phyloP scores from a whole-genome alignment of 2,329 filamentous ascomycete species.

The Phialophora macrospora region DNA sequence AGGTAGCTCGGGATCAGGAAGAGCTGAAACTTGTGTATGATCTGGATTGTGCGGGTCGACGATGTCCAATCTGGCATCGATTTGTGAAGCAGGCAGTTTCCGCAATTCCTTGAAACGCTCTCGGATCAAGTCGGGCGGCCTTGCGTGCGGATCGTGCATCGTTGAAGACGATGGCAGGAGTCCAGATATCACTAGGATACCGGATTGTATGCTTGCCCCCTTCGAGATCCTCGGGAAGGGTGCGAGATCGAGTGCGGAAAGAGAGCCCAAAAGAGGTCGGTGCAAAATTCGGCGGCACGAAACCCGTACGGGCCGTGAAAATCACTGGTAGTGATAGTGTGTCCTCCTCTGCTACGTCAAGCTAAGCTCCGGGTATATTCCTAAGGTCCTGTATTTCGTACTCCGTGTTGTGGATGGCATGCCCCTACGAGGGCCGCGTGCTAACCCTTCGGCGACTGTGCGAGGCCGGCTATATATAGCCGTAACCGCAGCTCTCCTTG shows the following conservation, averaged over 20 bases:
- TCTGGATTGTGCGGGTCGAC: conserved; percentile 57
- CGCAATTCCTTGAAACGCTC: conserved; percentile 76
- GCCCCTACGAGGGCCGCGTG: no score
- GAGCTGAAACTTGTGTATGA: conserved; percentile 7
- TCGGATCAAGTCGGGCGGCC: conserved; percentile 72
- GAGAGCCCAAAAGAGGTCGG: no score
- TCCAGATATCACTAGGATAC: no score
- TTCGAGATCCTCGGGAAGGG: background rate
- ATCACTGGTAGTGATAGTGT: no score
- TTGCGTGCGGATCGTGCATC: conserved; percentile 70
- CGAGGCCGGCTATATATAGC: no score
- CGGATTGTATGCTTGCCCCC: background rate
- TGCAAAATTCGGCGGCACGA: background rate
- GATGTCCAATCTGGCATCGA: conserved; percentile 57
- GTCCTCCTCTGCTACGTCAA: no score
- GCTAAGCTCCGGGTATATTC: no score
- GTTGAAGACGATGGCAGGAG: background rate
- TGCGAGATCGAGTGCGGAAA: background rate
- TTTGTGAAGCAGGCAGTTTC: conserved; percentile 45
- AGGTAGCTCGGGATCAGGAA: background rate
- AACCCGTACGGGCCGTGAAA: background rate
- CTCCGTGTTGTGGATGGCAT: no score
- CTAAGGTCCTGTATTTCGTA: no score
- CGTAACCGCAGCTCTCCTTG: no score
- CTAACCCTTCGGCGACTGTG: no score